Percentiles rank a stretch among this genome's conserved stretches.
These are phyloP conservation scores for Coleophoma cylindrospora DNA, from an alignment of 2,329 filamentous ascomycete species.

Conservation along the genomic window DNA sequence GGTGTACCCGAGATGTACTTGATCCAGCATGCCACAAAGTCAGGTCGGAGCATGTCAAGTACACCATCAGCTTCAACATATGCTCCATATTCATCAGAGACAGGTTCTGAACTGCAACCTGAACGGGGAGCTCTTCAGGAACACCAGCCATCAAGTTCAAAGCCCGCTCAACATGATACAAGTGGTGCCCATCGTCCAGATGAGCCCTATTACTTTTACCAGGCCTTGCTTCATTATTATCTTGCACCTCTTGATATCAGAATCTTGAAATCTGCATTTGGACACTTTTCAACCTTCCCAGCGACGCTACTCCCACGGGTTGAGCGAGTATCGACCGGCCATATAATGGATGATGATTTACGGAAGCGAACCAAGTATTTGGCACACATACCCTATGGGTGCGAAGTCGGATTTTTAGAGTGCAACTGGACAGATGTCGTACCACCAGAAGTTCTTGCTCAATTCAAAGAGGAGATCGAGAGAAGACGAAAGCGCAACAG, in stretches of 20 bases:
- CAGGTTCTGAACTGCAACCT: background rate
- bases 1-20: conserved; percentile 46
- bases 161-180: background rate
- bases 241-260: conserved; percentile 69
- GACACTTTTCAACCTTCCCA: conserved; percentile 61
- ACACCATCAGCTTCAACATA: background rate
- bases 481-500: conserved; percentile 56
- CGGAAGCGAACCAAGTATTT: conserved; percentile 67
- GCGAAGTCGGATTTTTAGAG: conserved; percentile 67
- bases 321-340: conserved; percentile 66
- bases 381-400: conserved; percentile 65
- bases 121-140: background rate
- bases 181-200: conserved; percentile 21
- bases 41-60: conserved; percentile 32
- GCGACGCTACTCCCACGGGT: conserved; percentile 66
- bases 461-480: conserved; percentile 59
- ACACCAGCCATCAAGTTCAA: background rate
- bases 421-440: conserved; percentile 74
- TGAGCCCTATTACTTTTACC: conserved; percentile 64
- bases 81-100: background rate
- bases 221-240: conserved; percentile 67
- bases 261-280: conserved; percentile 67
- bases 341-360: conserved; percentile 67
- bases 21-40: conserved; percentile 39
- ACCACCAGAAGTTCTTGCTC: conserved; percentile 51